phyloP scores from a whole-genome alignment of 345 rosid species.

The Eucalyptus paniculata region DNA sequence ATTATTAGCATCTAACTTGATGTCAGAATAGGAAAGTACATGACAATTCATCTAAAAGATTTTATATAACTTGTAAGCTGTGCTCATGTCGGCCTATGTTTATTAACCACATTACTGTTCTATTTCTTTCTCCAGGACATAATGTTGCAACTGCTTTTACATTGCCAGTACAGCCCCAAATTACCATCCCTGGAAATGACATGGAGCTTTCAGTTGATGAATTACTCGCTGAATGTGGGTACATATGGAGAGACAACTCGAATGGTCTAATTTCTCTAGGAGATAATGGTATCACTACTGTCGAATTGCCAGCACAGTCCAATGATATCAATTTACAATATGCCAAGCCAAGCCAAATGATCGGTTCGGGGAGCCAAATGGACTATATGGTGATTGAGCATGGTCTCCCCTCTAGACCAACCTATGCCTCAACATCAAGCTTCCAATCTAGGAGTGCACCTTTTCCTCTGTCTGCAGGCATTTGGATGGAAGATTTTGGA shows the following conservation, averaged over 20 bases:
- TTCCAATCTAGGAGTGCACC: neutral
- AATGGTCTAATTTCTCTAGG: neutral
- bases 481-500: neutral
- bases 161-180: too few relatives aligned
- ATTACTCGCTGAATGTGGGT: too few relatives aligned
- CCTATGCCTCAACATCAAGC: neutral
- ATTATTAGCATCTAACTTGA: rapidly evolving
- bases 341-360: neutral
- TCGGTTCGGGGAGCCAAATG: rapidly evolving
- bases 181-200: too few relatives aligned
- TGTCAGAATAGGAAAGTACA: rapidly evolving
- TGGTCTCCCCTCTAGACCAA: neutral
- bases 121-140: too few relatives aligned
- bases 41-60: neutral
- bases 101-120: too few relatives aligned
- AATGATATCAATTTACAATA: rapidly evolving
- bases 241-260: neutral
- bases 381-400: rapidly evolving
- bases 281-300: too few relatives aligned
- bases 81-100: too few relatives aligned
- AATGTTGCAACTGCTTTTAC: too few relatives aligned
- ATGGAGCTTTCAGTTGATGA: too few relatives aligned
- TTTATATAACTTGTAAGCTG: neutral
- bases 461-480: neutral
- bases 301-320: neutral